Conservation (phyloP, 2,329 filamentous ascomycete genomes). For the Tolypocladium tundrense region DNA sequence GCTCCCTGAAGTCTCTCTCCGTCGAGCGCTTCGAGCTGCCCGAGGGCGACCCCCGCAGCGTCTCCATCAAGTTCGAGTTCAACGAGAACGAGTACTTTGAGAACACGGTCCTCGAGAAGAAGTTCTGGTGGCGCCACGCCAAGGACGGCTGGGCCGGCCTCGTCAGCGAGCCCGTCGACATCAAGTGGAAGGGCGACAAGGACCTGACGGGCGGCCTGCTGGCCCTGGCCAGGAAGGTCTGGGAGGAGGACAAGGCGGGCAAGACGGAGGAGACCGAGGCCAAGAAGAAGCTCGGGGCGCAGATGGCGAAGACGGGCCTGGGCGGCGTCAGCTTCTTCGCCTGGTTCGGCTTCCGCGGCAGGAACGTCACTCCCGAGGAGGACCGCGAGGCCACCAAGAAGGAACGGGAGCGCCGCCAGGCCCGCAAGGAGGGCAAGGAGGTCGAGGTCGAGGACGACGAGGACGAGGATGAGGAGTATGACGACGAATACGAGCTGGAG, state of each 20-base stretch:
- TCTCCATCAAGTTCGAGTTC: constrained; percentile 72
- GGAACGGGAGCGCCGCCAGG: constrained; percentile 46
- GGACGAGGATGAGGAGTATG: constrained; percentile 48
- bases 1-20: constrained; percentile 55
- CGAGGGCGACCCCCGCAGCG: constrained; percentile 67
- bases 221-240: constrained; percentile 60
- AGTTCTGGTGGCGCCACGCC: constrained; percentile 72
- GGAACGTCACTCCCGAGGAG: constrained; percentile 63
- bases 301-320: constrained; percentile 50
- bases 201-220: constrained; percentile 77
- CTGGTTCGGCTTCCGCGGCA: constrained; percentile 73
- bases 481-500: constrained; percentile 61
- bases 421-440: constrained; percentile 39
- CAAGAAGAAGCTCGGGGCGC: constrained; percentile 40
- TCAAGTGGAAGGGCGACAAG: constrained; percentile 72
- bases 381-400: constrained; percentile 50
- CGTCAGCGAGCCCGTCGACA: constrained; percentile 79
- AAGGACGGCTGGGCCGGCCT: constrained; percentile 63
- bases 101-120: constrained; percentile 73
- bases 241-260: constrained; percentile 43
- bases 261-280: constrained; percentile 32
- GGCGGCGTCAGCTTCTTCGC: constrained; percentile 73
- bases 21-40: constrained; percentile 76
- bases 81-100: constrained; percentile 72
- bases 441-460: constrained; percentile 31